Base-by-base conservation (phyloP, 345 rosid genomes). In the Rhizophora mangle region DNA sequence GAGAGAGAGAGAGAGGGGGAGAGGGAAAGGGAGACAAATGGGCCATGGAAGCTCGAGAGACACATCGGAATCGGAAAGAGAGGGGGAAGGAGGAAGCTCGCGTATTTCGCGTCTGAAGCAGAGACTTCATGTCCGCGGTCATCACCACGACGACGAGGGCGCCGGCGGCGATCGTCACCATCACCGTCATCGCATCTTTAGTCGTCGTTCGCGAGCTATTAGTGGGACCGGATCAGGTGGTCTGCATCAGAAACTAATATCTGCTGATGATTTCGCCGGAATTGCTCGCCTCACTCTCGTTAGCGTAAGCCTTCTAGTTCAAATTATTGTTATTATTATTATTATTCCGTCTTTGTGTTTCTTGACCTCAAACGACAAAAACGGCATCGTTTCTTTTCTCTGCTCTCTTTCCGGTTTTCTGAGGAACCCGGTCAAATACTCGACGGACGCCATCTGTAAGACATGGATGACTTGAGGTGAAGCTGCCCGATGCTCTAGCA, bases 251-350 rank as follows among this genome's bases (percentile, higher is more conserved):
- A 89, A 75, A 65, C 74, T 80, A 62, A 39, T 75, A 9, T 62
- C 79, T 15, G 86, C 81, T 11, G 97, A 89, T 1, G 88, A 88
- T 80, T 88, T 94, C 71, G 81, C 91, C 39, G 98, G 98, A 79
- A 87, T 94, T 65, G 97, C 98, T 34, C 91, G 85, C 78, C 87
- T 94, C 64, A 85, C 95, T 74, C 78, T 94, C 34, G 68, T 86
- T 10, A 63, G 82, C 60, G 96, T 90, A 83, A 31, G 78, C 11
- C 21, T 11, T 39, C 39, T 24, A 18, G 21, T 74, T 46, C 47
- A 1, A 43, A 10, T 43, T 43, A 24, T 24, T 24, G 24, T 24
- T 24, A 24, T 24, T 24, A 24, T 24, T 24, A 24, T 24, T 24
- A 24, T 3, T 43, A 1, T 43, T 43, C 3, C 49, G 4, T 61